Conservation (phyloP, 1,284 basidiomycete genomes). For the Cutaneotrichosporon dermatis region DNA sequence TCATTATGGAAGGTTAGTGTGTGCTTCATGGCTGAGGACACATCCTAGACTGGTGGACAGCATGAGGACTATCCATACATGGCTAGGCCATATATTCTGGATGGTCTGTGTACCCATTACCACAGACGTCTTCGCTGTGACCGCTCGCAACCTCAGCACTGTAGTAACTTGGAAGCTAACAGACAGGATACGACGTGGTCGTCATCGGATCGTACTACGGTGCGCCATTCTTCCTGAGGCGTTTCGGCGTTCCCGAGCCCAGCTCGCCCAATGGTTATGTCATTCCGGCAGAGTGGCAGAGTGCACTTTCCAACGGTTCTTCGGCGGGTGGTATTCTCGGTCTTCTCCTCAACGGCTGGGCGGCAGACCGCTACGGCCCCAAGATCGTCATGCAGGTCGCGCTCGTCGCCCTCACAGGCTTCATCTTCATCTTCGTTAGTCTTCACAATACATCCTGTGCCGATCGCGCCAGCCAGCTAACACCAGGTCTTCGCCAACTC, state of each 20-base stretch:
- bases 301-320: constrained; percentile 23
- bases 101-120: too few species aligned
- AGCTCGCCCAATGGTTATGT: not conserved
- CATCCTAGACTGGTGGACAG: too few species aligned
- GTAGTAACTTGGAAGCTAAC: too few species aligned
- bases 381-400: constrained; percentile 32
- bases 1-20: constrained; percentile 17
- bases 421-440: constrained; percentile 35
- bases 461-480: too few species aligned
- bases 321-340: constrained; percentile 18
- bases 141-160: too few species aligned
- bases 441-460: too few species aligned
- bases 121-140: too few species aligned
- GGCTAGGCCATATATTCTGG: too few species aligned
- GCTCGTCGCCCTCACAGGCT: constrained; percentile 32
- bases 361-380: constrained; percentile 25
- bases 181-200: constrained; percentile 1
- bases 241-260: constrained; percentile 24
- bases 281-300: constrained; percentile 25
- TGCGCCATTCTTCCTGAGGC: constrained; percentile 36
- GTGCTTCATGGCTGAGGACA: too few species aligned
- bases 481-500: constrained; percentile 31
- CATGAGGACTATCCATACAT: too few species aligned
- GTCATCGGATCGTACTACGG: constrained; percentile 43
- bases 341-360: constrained; percentile 23